These are phyloP conservation scores for Fusarium sp. DNA, from an alignment of 2,329 filamentous ascomycete species.

Conservation along the genomic window DNA sequence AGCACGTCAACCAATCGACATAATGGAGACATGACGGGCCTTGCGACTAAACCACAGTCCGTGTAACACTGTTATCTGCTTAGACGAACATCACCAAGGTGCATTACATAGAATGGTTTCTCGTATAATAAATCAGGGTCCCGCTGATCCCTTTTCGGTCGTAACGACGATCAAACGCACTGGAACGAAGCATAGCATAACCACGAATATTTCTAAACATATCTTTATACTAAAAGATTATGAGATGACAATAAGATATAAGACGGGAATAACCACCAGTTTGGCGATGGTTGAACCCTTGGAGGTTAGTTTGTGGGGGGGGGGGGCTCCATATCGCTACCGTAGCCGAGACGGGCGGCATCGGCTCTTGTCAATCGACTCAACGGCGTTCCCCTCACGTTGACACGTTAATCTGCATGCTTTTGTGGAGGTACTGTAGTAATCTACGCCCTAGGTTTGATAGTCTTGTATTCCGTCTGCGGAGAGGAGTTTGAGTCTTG, in stretches of 20 bases:
- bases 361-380: slow-evolving; percentile 25
- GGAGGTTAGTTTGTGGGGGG: slow-evolving; percentile 13
- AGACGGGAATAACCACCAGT: slow-evolving; percentile 10
- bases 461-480: slow-evolving; percentile 18
- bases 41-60: too few species aligned
- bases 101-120: background rate
- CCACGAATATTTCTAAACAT: background rate
- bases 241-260: background rate
- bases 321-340: slow-evolving; percentile 17
- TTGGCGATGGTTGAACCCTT: background rate
- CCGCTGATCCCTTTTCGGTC: background rate
- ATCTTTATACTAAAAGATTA: background rate
- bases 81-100: background rate
- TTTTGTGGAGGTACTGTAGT: slow-evolving; percentile 22
- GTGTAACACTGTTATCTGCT: background rate
- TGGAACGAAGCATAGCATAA: background rate
- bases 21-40: too few species aligned
- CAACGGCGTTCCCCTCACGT: slow-evolving; percentile 33
- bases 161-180: background rate
- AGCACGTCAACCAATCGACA: too few species aligned
- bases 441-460: slow-evolving; percentile 8
- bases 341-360: slow-evolving; percentile 30
- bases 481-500: slow-evolving; percentile 19
- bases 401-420: slow-evolving; percentile 8
- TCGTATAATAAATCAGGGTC: slow-evolving; percentile 1